A percentile compares a stretch with the other conserved stretches of the same genome.
These are phyloP conservation scores for Penicillium sp. DNA, from an alignment of 2,329 filamentous ascomycete genomes.

Conservation along the genomic window DNA sequence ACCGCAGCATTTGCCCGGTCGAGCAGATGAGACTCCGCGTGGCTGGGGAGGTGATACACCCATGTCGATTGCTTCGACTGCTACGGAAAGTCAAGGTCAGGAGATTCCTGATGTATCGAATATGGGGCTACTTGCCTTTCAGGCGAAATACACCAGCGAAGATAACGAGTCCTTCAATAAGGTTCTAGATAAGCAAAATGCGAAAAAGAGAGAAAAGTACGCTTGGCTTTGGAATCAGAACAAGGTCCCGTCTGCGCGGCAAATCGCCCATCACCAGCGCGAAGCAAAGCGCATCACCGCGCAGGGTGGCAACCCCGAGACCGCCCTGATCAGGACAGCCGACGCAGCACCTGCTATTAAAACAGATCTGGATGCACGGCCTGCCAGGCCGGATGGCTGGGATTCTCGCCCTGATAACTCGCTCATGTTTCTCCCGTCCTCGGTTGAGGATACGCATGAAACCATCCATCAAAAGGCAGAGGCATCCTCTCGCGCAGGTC, in stretches of 20 bases:
- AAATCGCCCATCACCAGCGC: constrained; percentile 52
- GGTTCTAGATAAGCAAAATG: constrained; percentile 84
- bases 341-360: constrained; percentile 56
- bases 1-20: constrained; percentile 53
- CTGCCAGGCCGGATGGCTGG: constrained; percentile 74
- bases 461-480: constrained; percentile 67
- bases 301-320: constrained; percentile 58
- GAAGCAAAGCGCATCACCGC: constrained; percentile 67
- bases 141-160: constrained; percentile 91
- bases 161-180: constrained; percentile 97
- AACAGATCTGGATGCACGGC: constrained; percentile 61
- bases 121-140: constrained; percentile 79
- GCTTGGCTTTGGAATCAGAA: constrained; percentile 86
- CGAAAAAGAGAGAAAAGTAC: constrained; percentile 76
- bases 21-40: constrained; percentile 27
- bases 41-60: constrained; percentile 72
- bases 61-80: constrained; percentile 50
- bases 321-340: constrained; percentile 35
- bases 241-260: constrained; percentile 64
- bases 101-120: constrained; percentile 61
- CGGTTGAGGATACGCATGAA: constrained; percentile 50
- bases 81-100: constrained; percentile 34
- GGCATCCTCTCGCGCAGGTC: constrained; percentile 65
- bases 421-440: constrained; percentile 69
- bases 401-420: constrained; percentile 69